Conservation (phyloP, 164 flowering plant genomes). For the Macadamia tetraphylla region DNA sequence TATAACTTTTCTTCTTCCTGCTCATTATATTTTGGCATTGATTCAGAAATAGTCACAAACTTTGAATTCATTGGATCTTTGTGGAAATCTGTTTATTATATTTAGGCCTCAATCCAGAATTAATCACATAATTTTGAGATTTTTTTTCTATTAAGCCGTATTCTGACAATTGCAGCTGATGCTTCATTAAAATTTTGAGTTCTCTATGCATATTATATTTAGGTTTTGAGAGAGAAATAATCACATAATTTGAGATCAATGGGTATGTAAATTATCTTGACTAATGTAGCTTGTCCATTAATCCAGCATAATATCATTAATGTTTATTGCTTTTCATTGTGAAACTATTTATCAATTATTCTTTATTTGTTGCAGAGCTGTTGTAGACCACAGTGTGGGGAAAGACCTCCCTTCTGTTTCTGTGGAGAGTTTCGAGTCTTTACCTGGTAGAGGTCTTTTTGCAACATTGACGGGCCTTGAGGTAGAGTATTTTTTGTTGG, state of each 20-base stretch:
- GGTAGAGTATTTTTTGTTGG: conserved; percentile 37
- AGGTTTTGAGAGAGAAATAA: background rate
- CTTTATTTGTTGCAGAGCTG: conserved; percentile 67
- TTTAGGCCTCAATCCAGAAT: conserved; percentile 1
- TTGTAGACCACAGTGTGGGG: conserved; percentile 84
- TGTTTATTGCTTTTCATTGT: background rate
- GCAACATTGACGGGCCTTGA: conserved; percentile 70
- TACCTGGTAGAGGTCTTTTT: conserved; percentile 91
- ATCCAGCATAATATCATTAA: background rate
- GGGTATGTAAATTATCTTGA: background rate
- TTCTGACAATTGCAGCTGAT: background rate
- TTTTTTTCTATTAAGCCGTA: no score
- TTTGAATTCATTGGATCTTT: no score
- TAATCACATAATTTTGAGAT: background rate
- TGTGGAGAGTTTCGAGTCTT: conserved; percentile 75
- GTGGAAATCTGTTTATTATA: background rate
- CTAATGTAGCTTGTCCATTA: background rate
- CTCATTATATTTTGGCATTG: no score
- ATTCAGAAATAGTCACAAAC: no score
- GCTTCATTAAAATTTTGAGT: background rate
- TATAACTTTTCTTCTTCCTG: background rate
- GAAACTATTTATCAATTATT: background rate
- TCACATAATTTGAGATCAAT: background rate
- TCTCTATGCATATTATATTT: background rate
- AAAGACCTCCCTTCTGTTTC: conserved; percentile 83